A percentile compares a stretch with the other conserved stretches of the same genome.
phyloP scores from a whole-genome alignment of 2,329 filamentous ascomycete genomes.

The Apiospora sp. region DNA sequence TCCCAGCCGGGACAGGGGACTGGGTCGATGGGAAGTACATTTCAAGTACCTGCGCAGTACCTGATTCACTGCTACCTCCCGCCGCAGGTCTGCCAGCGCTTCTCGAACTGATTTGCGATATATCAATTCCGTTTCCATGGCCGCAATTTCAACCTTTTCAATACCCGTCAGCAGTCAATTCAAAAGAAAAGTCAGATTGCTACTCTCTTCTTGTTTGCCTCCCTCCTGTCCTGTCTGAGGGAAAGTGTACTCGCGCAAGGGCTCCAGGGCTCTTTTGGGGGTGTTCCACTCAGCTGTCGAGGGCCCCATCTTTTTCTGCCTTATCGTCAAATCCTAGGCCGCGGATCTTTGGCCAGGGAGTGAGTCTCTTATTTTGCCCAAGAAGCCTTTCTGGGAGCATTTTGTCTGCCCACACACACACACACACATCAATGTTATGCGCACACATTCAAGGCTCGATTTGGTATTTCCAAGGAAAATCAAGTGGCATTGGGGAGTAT shows the following conservation, averaged over 20 bases:
- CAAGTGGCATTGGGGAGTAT: not conserved
- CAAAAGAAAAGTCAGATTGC: not conserved
- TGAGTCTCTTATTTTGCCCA: conserved; percentile 1
- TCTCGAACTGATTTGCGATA: conserved; percentile 1
- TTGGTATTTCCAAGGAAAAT: not conserved
- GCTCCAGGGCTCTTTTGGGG: not conserved
- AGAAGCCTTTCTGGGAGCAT: not conserved
- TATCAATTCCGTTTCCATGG: not conserved
- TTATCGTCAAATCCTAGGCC: conserved; percentile 19
- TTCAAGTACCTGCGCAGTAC: conserved; percentile 4
- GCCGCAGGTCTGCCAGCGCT: not conserved
- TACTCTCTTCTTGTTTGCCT: too few relatives aligned
- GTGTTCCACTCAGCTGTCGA: not conserved
- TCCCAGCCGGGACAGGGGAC: conserved; percentile 3
- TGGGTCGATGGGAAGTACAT: not conserved
- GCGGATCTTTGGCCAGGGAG: conserved; percentile 5
- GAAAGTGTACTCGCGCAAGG: not conserved
- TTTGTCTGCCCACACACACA: conserved; percentile 10
- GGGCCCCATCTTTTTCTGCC: not conserved
- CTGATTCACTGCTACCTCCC: not conserved
- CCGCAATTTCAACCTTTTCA: not conserved
- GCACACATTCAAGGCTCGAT: not conserved
- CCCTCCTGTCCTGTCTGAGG: too few relatives aligned
- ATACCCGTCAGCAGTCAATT: not conserved
- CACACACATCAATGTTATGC: not conserved